Conservation (phyloP, 2,329 filamentous ascomycete species). For the Dactylellina parvicollis region DNA sequence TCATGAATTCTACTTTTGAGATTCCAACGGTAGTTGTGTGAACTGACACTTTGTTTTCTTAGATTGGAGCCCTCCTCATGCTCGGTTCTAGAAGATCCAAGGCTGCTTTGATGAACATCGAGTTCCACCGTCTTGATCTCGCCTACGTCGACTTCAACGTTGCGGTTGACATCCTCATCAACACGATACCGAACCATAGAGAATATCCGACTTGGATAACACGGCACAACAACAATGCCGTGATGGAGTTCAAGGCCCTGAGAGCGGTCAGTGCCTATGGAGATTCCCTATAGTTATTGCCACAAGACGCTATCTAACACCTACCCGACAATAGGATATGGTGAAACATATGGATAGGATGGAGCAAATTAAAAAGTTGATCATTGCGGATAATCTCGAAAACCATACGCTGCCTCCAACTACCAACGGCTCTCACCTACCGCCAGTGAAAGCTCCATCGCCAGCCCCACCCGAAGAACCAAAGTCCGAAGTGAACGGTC, state of each 20-base stretch:
- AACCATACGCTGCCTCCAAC: slow-evolving; percentile 30
- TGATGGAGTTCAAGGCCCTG: slow-evolving; percentile 65
- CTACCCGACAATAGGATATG: slow-evolving; percentile 19
- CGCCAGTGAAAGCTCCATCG: slow-evolving; percentile 5
- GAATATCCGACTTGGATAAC: slow-evolving; percentile 74
- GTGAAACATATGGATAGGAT: slow-evolving; percentile 61
- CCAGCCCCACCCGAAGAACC: slow-evolving; percentile 23
- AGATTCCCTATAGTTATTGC: neutral
- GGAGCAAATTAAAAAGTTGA: slow-evolving; percentile 69
- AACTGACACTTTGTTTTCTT: neutral
- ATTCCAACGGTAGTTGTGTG: too few relatives aligned
- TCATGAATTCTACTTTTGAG: neutral
- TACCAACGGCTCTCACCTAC: neutral
- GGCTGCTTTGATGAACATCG: slow-evolving; percentile 61
- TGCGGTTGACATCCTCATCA: slow-evolving; percentile 79
- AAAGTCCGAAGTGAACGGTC: slow-evolving; percentile 49
- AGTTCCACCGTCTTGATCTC: slow-evolving; percentile 74
- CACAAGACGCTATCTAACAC: neutral
- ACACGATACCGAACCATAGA: slow-evolving; percentile 78
- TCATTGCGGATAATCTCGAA: slow-evolving; percentile 71
- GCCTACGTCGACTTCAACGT: slow-evolving; percentile 86
- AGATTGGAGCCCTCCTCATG: slow-evolving; percentile 39
- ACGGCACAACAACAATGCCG: slow-evolving; percentile 64
- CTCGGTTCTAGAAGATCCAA: slow-evolving; percentile 26
- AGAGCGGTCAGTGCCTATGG: slow-evolving; percentile 57